phyloP scores from a whole-genome alignment of 1,284 basidiomycete genomes.

The Sporisorium graminicola region DNA sequence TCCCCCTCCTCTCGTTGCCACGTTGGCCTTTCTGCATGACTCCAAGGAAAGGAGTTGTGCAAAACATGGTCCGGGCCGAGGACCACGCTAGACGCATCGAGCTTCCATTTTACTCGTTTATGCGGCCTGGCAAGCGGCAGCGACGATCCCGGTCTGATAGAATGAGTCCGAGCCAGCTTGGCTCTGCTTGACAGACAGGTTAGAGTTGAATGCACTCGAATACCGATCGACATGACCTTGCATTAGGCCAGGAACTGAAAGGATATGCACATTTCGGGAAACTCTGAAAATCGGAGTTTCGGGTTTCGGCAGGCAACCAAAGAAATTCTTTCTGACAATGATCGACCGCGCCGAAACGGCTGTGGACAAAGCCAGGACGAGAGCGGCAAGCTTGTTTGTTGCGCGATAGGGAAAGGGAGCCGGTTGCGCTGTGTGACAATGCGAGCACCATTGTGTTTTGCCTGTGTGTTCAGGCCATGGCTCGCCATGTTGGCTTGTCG shows the following conservation, averaged over 20 bases:
- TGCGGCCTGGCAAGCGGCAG: neutral
- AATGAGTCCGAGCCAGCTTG: neutral
- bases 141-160: neutral
- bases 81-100: neutral
- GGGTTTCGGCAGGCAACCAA: neutral
- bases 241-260: neutral
- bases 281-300: neutral
- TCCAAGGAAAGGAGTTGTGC: neutral
- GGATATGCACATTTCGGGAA: neutral
- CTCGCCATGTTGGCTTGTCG: neutral
- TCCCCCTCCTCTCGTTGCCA: neutral
- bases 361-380: neutral
- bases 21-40: neutral
- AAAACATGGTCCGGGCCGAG: conserved; percentile 2
- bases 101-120: neutral
- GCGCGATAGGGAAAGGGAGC: neutral
- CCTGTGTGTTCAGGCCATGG: neutral
- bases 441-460: neutral
- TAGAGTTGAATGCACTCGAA: conserved; percentile 6
- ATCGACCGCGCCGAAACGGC: neutral
- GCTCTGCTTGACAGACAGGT: neutral
- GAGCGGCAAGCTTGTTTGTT: neutral
- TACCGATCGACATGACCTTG: conserved; percentile 8
- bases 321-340: neutral
- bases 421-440: neutral